phyloP scores from a whole-genome alignment of 495 filamentous ascomycete species.

The Aspergillus asperescens region DNA sequence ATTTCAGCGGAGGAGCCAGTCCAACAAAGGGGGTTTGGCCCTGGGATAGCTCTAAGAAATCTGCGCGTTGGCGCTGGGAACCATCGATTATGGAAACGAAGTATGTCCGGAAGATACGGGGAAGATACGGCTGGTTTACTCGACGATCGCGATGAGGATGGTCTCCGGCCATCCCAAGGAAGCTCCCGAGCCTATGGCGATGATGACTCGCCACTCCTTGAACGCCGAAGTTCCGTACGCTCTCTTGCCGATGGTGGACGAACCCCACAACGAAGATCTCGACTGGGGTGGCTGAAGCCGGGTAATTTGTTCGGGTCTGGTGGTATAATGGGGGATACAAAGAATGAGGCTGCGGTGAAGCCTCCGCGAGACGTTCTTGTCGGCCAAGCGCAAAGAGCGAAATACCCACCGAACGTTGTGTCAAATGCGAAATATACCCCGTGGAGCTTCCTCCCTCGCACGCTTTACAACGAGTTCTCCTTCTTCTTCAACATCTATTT shows the following conservation, averaged over 20 bases:
- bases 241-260: constrained; percentile 27
- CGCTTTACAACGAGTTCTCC: constrained; percentile 96
- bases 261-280: constrained; percentile 21
- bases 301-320: constrained; percentile 20
- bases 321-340: constrained; percentile 3
- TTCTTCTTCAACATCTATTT: constrained; percentile 99
- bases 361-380: constrained; percentile 43
- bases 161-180: constrained; percentile 36
- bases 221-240: constrained; percentile 30
- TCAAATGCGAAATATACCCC: constrained; percentile 99
- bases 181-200: constrained; percentile 49
- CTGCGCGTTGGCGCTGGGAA: constrained; percentile 62
- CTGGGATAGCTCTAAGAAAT: constrained; percentile 65
- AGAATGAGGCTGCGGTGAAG: constrained; percentile 25
- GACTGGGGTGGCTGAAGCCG: constrained; percentile 26
- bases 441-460: constrained; percentile 88
- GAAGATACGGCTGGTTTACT: constrained; percentile 55
- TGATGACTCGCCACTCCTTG: constrained; percentile 64
- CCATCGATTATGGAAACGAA: constrained; percentile 51
- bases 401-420: constrained; percentile 65
- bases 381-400: constrained; percentile 36
- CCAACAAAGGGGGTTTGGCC: constrained; percentile 42
- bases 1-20: constrained; percentile 38
- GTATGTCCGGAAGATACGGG: constrained; percentile 38
- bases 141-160: constrained; percentile 44